Conservation (phyloP, 352 stramenopile species). For the Peronospora belbahrii region DNA sequence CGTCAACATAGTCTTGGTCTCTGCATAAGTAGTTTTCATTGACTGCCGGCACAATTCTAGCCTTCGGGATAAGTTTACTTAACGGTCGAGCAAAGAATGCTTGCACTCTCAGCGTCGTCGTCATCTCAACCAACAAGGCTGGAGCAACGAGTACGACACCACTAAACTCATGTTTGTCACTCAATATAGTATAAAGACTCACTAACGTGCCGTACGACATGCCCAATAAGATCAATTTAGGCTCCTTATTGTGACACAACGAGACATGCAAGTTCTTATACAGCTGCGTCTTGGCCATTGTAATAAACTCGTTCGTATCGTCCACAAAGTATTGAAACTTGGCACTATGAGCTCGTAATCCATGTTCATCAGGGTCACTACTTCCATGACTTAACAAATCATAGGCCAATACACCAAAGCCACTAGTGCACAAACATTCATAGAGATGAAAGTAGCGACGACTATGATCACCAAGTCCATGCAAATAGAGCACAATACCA, state of each 20-base stretch:
- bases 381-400: slow-evolving; percentile 40
- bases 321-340: slow-evolving; percentile 44
- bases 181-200: slow-evolving; percentile 47
- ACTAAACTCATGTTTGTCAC: slow-evolving; percentile 31
- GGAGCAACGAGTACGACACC: slow-evolving; percentile 50
- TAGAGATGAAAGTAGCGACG: slow-evolving; percentile 40
- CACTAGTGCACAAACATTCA: slow-evolving; percentile 27
- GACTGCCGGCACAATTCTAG: slow-evolving; percentile 46
- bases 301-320: slow-evolving; percentile 42
- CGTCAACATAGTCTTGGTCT: slow-evolving; percentile 36
- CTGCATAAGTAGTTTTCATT: slow-evolving; percentile 26
- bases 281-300: slow-evolving; percentile 28
- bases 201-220: slow-evolving; percentile 63
- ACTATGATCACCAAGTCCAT: slow-evolving; percentile 42
- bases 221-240: slow-evolving; percentile 46
- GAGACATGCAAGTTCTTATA: slow-evolving; percentile 14
- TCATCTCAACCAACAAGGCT: slow-evolving; percentile 48
- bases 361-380: slow-evolving; percentile 30
- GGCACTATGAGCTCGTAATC: slow-evolving; percentile 24
- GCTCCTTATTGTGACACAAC: not conserved
- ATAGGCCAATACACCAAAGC: slow-evolving; percentile 41
- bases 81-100: slow-evolving; percentile 34
- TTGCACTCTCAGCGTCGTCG: slow-evolving; percentile 35
- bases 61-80: slow-evolving; percentile 38
- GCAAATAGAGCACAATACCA: slow-evolving; percentile 42